A percentile compares a stretch with the other conserved stretches of the same genome.
Evolutionary conservation across 495 filamentous ascomycete genomes (phyloP).

Genomic region (Ascodesmis nigricans): DNA sequence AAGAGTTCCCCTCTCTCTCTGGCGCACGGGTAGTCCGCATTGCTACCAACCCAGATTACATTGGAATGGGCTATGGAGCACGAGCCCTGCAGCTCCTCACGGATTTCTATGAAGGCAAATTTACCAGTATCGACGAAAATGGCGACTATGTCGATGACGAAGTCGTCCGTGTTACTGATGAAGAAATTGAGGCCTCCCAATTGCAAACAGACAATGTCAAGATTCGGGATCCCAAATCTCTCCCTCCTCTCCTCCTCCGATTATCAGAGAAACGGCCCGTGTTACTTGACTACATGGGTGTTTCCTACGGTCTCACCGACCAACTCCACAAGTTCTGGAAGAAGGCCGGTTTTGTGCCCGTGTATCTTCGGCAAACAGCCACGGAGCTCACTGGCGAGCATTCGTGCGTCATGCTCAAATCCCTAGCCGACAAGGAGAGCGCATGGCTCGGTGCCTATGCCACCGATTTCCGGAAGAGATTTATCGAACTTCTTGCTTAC

Average conservation of each 20-base stretch:
- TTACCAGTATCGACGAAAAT: slow-evolving; percentile 54
- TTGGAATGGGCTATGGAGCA: slow-evolving; percentile 82
- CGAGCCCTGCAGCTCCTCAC: slow-evolving; percentile 64
- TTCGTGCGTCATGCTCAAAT: slow-evolving; percentile 88
- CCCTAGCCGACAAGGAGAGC: slow-evolving; percentile 42
- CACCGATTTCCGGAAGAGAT: slow-evolving; percentile 78
- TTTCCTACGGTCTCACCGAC: slow-evolving; percentile 80
- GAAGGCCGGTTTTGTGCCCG: slow-evolving; percentile 52
- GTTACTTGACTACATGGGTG: slow-evolving; percentile 73
- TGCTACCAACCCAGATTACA: slow-evolving; percentile 87
- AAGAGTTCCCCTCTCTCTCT: slow-evolving; percentile 81
- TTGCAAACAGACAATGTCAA: slow-evolving; percentile 73
- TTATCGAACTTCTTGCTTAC: slow-evolving; percentile 70
- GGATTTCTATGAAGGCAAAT: slow-evolving; percentile 92
- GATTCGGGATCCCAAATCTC: slow-evolving; percentile 68
- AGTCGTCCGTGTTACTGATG: slow-evolving; percentile 67
- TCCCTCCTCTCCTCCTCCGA: slow-evolving; percentile 84
- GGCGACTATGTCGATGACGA: slow-evolving; percentile 30
- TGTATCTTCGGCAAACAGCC: slow-evolving; percentile 86
- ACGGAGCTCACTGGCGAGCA: slow-evolving; percentile 96
- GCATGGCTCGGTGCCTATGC: slow-evolving; percentile 78
- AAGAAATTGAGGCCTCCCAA: slow-evolving; percentile 53
- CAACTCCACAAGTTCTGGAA: slow-evolving; percentile 95
- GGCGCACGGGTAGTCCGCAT: slow-evolving; percentile 87
- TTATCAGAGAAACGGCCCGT: slow-evolving; percentile 65